Conservation (phyloP, 1,139 yeast genomes). For the Hemisphaericaspora subhashii region DNA sequence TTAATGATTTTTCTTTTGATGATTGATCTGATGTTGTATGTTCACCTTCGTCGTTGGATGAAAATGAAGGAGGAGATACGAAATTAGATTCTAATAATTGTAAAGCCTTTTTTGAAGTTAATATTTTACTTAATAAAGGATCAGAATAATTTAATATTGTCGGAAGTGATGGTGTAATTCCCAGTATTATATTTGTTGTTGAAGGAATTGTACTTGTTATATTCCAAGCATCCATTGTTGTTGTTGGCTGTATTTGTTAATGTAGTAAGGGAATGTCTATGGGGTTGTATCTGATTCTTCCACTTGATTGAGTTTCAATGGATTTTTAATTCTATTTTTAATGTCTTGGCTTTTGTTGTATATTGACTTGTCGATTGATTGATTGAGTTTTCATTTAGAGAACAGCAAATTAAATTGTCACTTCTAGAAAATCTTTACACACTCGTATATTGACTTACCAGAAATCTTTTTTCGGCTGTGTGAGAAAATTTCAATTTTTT, state of each 20-base stretch:
- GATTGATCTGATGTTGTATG: slow-evolving; percentile 4
- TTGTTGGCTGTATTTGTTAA: too few relatives aligned
- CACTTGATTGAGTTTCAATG: too few relatives aligned
- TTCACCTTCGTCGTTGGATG: slow-evolving; percentile 8
- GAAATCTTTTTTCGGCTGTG: neutral
- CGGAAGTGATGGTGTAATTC: slow-evolving; percentile 3
- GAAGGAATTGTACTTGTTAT: slow-evolving; percentile 8
- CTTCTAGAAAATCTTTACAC: too few relatives aligned
- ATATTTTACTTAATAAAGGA: slow-evolving; percentile 41
- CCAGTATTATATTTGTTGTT: slow-evolving; percentile 10
- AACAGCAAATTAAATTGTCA: too few relatives aligned
- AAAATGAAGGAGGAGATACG: slow-evolving; percentile 4
- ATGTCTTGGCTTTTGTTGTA: too few relatives aligned
- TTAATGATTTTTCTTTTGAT: slow-evolving; percentile 16
- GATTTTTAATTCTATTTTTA: too few relatives aligned
- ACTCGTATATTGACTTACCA: too few relatives aligned
- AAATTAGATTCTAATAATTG: slow-evolving; percentile 22
- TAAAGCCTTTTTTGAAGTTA: slow-evolving; percentile 49
- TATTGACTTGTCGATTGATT: too few relatives aligned
- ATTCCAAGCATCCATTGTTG: slow-evolving; percentile 21
- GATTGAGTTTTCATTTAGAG: too few relatives aligned
- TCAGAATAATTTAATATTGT: slow-evolving; percentile 22
- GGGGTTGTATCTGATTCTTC: neutral
- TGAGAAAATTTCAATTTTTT: neutral
- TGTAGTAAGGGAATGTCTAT: too few relatives aligned